Percentiles rank a stretch among this genome's conserved stretches.
These are phyloP conservation scores for Podospora comata DNA, from an alignment of 495 filamentous ascomycete genomes.

Conservation along the genomic window DNA sequence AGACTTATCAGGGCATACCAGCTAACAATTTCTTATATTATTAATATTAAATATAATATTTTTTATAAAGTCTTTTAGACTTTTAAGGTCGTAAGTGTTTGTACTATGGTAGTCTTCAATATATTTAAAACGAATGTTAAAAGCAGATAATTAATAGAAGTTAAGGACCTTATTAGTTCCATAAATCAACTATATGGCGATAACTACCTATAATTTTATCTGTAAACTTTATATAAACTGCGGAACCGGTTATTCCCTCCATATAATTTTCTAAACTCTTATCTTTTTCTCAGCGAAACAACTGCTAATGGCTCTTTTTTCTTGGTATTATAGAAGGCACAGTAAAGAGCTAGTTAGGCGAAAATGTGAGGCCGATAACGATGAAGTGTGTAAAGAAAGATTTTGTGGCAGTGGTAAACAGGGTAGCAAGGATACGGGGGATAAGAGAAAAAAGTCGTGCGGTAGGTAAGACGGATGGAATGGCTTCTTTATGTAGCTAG, in stretches of 20 bases:
- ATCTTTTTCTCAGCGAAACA: conserved; percentile 13
- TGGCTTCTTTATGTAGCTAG: too few relatives aligned
- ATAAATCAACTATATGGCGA: conserved; percentile 15
- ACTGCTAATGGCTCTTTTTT: conserved; percentile 14
- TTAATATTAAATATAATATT: conserved; percentile 17
- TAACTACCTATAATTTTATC: conserved; percentile 13
- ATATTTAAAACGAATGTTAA: conserved; percentile 18
- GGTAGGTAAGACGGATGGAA: too few relatives aligned
- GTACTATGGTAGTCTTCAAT: conserved; percentile 10
- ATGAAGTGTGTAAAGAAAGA: too few relatives aligned
- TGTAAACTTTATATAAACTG: conserved; percentile 17
- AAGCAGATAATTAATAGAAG: conserved; percentile 7
- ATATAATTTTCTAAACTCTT: conserved; percentile 13
- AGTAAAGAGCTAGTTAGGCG: too few relatives aligned
- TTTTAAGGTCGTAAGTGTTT: conserved; percentile 13
- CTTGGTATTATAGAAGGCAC: too few relatives aligned
- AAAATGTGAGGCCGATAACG: too few relatives aligned
- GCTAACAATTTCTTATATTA: not conserved
- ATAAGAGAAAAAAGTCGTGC: too few relatives aligned
- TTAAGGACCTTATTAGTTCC: conserved; percentile 17
- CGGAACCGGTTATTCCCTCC: conserved; percentile 15
- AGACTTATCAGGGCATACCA: too few relatives aligned
- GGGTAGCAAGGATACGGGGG: too few relatives aligned
- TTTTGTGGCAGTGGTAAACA: too few relatives aligned
- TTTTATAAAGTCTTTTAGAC: conserved; percentile 15